Percentiles rank a stretch among this genome's conserved stretches.
phyloP scores from a whole-genome alignment of 768 basidiomycete species.

The Crucibulum laeve region DNA sequence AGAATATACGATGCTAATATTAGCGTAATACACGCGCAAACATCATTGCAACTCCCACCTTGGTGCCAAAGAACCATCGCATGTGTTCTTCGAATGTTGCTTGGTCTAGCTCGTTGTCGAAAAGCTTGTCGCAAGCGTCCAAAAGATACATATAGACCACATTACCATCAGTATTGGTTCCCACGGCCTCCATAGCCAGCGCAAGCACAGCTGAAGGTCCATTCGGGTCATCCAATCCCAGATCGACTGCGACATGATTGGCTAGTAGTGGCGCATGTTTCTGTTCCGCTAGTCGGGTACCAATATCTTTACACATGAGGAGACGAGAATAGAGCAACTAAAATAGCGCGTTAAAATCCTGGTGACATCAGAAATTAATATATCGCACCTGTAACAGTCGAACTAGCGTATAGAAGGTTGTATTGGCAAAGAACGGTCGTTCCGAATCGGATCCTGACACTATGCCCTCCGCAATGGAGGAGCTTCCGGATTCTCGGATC shows the following conservation, averaged over 20 bases:
- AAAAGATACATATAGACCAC: constrained; percentile 87
- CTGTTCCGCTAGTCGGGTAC: constrained; percentile 62
- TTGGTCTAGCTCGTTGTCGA: constrained; percentile 91
- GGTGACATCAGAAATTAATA: constrained; percentile 10
- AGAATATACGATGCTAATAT: constrained; percentile 10
- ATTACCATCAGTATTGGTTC: constrained; percentile 44
- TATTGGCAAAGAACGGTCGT: constrained; percentile 84
- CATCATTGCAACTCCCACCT: constrained; percentile 39
- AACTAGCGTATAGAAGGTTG: constrained; percentile 86
- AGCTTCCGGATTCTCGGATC: constrained; percentile 49
- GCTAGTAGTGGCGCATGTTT: constrained; percentile 63
- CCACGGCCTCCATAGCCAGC: constrained; percentile 61
- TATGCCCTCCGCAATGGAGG: constrained; percentile 17
- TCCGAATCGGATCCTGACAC: constrained; percentile 24
- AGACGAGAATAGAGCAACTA: constrained; percentile 90
- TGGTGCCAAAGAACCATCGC: constrained; percentile 90
- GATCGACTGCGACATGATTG: constrained; percentile 78
- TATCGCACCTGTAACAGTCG: constrained; percentile 77
- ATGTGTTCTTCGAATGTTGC: constrained; percentile 93
- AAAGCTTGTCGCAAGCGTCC: constrained; percentile 88
- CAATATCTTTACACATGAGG: constrained; percentile 78
- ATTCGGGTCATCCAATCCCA: constrained; percentile 83
- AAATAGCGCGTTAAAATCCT: constrained; percentile 7
- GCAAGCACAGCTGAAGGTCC: constrained; percentile 66
- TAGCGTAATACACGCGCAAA: constrained; percentile 7